A percentile compares a stretch with the other conserved stretches of the same genome.
Evolutionary conservation across 1,284 basidiomycete genomes (phyloP).

Genomic region (Cutaneotrichosporon cavernicola): DNA sequence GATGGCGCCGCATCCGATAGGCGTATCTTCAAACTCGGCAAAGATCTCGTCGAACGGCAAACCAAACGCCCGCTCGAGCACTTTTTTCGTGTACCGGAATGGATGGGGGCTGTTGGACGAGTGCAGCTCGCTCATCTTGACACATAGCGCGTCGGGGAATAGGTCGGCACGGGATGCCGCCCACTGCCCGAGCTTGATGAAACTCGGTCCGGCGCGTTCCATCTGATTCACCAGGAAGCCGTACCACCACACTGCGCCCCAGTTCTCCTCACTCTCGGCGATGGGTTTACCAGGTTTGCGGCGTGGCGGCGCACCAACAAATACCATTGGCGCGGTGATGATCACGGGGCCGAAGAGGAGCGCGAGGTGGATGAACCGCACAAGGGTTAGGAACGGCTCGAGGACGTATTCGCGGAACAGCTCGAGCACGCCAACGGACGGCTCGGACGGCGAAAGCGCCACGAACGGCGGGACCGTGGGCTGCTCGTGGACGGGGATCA

Average conservation of each 20-base stretch:
- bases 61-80: conserved; percentile 82
- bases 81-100: conserved; percentile 73
- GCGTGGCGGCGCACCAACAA: conserved; percentile 64
- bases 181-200: conserved; percentile 99
- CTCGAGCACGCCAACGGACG: conserved; percentile 20
- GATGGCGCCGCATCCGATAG: conserved; percentile 97
- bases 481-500: conserved; percentile 28
- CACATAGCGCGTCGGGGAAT: conserved; percentile 89
- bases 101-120: conserved; percentile 84
- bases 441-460: conserved; percentile 26
- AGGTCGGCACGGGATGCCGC: conserved; percentile 92
- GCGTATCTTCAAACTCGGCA: conserved; percentile 78
- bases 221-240: conserved; percentile 81
- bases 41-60: conserved; percentile 84
- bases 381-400: conserved; percentile 81
- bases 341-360: conserved; percentile 86
- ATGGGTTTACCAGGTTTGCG: conserved; percentile 46
- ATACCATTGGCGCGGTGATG: conserved; percentile 76
- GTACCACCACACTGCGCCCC: conserved; percentile 96
- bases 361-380: conserved; percentile 80
- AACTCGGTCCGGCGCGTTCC: conserved; percentile 93
- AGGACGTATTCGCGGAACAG: conserved; percentile 58
- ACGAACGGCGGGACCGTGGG: conserved; percentile 17
- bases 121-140: conserved; percentile 80
- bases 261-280: conserved; percentile 63